Percentiles rank a stretch among this genome's conserved stretches.
These are phyloP conservation scores for Rhizopogon salebrosus DNA, from an alignment of 768 basidiomycete genomes.

Conservation along the genomic window DNA sequence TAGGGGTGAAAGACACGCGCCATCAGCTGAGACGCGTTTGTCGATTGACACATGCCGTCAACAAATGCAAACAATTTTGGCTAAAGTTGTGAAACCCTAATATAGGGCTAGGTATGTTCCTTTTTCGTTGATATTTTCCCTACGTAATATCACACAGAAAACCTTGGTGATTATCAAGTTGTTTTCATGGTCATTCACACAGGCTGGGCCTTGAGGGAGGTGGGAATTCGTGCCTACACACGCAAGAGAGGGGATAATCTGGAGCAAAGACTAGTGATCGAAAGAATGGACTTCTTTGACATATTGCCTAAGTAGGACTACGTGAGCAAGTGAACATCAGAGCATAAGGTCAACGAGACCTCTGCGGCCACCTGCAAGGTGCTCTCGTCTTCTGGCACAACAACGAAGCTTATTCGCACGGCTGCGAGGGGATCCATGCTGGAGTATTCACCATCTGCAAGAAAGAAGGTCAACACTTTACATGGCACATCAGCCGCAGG, in stretches of 20 bases:
- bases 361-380: not conserved
- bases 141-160: no score
- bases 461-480: slow-evolving; percentile 7
- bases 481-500: slow-evolving; percentile 6
- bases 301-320: not conserved
- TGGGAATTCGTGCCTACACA: no score
- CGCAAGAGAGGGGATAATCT: no score
- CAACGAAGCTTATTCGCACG: not conserved
- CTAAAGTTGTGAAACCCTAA: no score
- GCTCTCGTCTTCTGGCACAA: not conserved
- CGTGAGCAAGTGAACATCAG: not conserved
- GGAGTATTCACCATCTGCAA: slow-evolving; percentile 1
- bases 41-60: slow-evolving; percentile 2
- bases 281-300: no score
- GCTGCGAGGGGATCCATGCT: not conserved
- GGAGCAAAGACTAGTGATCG: no score
- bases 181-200: no score
- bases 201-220: no score
- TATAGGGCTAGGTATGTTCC: no score
- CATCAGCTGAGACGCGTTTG: slow-evolving; percentile 29
- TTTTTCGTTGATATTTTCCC: no score
- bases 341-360: not conserved
- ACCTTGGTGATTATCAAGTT: no score
- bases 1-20: slow-evolving; percentile 8
- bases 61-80: slow-evolving; percentile 18